phyloP scores from a whole-genome alignment of 1,284 basidiomycete species.

The Trametes versicolor region DNA sequence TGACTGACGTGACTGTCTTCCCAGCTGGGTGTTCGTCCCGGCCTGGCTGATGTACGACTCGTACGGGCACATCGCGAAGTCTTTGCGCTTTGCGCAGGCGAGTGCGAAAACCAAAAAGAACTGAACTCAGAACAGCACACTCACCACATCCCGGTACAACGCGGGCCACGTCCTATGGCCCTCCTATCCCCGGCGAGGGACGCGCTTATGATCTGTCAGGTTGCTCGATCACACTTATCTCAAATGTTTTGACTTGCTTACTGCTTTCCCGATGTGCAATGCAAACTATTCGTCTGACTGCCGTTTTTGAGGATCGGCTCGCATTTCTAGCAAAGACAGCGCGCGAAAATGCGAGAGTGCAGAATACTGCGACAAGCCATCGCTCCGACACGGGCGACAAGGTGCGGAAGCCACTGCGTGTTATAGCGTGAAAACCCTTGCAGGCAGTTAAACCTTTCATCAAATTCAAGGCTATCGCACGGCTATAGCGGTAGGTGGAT shows the following conservation, averaged over 20 bases:
- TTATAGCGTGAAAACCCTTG: too few species aligned
- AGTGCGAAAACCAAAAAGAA: constrained; percentile 51
- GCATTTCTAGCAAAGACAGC: neutral
- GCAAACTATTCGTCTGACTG: neutral
- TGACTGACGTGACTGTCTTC: constrained; percentile 11
- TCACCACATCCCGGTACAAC: too few species aligned
- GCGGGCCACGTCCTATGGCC: too few species aligned
- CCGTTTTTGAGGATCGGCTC: neutral
- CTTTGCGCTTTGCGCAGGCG: constrained; percentile 60
- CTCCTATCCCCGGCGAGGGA: neutral
- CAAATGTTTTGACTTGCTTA: neutral
- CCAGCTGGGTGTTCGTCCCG: constrained; percentile 83
- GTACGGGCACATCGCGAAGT: constrained; percentile 69
- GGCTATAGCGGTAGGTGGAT: too few species aligned
- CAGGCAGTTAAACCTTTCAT: too few species aligned
- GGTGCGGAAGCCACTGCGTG: too few species aligned
- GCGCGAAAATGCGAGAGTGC: too few species aligned
- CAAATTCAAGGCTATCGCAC: too few species aligned
- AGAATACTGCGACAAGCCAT: too few species aligned
- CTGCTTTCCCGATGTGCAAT: neutral
- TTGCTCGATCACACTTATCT: neutral
- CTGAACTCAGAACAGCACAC: constrained; percentile 28
- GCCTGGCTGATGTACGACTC: constrained; percentile 80
- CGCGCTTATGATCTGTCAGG: neutral
- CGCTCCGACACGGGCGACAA: too few species aligned